Conservation (phyloP, 2,329 filamentous ascomycete genomes). For the Penicillium verrucosum region DNA sequence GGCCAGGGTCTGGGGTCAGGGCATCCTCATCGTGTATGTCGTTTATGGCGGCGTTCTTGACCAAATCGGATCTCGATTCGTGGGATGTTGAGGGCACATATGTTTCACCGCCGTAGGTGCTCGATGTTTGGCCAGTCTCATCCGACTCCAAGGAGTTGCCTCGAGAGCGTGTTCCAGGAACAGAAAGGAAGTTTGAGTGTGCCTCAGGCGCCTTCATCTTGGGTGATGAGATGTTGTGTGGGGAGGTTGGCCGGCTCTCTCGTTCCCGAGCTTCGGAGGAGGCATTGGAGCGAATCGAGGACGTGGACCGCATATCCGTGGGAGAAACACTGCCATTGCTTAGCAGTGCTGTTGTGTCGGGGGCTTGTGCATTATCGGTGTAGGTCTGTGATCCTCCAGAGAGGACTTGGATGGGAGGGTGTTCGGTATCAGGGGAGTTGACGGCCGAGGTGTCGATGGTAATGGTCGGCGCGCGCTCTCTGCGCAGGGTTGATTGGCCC, state of each 20-base stretch:
- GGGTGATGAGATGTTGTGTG: conserved; percentile 66
- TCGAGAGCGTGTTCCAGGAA: conserved; percentile 61
- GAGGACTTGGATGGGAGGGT: conserved; percentile 34
- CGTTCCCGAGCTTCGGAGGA: conserved; percentile 57
- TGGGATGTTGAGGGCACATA: conserved; percentile 48
- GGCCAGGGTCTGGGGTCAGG: conserved; percentile 66
- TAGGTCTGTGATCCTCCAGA: conserved; percentile 39
- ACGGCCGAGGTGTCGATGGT: conserved; percentile 57
- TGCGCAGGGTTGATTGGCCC: conserved; percentile 32
- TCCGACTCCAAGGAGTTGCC: conserved; percentile 65
- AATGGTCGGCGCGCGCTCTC: conserved; percentile 52
- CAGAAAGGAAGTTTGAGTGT: conserved; percentile 58
- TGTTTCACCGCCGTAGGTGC: conserved; percentile 54
- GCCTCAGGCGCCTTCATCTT: conserved; percentile 51
- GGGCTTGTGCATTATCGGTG: conserved; percentile 34
- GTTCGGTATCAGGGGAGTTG: conserved; percentile 37
- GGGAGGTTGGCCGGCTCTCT: conserved; percentile 61
- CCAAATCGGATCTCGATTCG: conserved; percentile 43
- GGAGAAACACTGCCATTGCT: conserved; percentile 38
- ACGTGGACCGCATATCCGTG: conserved; percentile 50
- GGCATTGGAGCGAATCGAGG: conserved; percentile 53
- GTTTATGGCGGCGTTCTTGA: conserved; percentile 51
- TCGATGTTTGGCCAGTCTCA: conserved; percentile 52
- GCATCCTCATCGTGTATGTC: conserved; percentile 62
- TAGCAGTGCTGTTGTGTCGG: conserved; percentile 30